phyloP scores from a whole-genome alignment of 345 rosid genomes.

The Eucalyptus pumila region DNA sequence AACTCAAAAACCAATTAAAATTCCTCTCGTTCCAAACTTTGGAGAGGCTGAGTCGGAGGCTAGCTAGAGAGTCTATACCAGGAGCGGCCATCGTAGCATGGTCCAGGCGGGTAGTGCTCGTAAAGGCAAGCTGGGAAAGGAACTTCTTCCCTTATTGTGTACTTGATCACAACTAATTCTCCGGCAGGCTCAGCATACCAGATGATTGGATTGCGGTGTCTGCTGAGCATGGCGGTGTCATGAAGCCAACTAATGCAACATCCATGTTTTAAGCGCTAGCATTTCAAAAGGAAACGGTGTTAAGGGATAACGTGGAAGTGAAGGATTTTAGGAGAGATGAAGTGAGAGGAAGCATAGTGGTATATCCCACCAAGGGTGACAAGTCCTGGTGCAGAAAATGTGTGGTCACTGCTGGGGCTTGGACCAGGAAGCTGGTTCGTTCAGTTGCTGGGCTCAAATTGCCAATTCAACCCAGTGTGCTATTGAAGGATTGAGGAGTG shows the following conservation, averaged over 20 bases:
- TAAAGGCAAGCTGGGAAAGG: slow-evolving; percentile 27
- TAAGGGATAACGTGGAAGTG: slow-evolving; percentile 53
- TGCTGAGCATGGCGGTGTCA: slow-evolving; percentile 14
- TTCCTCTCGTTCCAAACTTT: neutral
- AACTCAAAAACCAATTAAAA: neutral
- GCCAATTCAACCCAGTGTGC: slow-evolving; percentile 46
- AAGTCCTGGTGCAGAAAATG: slow-evolving; percentile 49
- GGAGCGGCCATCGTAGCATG: slow-evolving; percentile 50
- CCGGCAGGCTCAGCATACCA: slow-evolving; percentile 42
- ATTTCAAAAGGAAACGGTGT: slow-evolving; percentile 26
- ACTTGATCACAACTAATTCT: slow-evolving; percentile 17
- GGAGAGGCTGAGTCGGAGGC: slow-evolving; percentile 61
- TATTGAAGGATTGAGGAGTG: slow-evolving; percentile 76
- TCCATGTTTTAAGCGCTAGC: slow-evolving; percentile 73
- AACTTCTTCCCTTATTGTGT: slow-evolving; percentile 16
- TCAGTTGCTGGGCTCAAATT: slow-evolving; percentile 27
- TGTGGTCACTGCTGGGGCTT: slow-evolving; percentile 63
- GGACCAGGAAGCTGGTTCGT: slow-evolving; percentile 51
- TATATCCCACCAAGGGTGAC: slow-evolving; percentile 20
- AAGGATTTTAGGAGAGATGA: slow-evolving; percentile 18
- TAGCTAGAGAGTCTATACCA: slow-evolving; percentile 65
- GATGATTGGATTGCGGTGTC: slow-evolving; percentile 56
- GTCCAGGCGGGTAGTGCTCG: slow-evolving; percentile 33
- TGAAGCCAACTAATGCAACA: slow-evolving; percentile 79
- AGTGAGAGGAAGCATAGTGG: slow-evolving; percentile 28